Evolutionary conservation across 495 filamentous ascomycete species (phyloP).

Genomic region (Daldinia vernicosa): DNA sequence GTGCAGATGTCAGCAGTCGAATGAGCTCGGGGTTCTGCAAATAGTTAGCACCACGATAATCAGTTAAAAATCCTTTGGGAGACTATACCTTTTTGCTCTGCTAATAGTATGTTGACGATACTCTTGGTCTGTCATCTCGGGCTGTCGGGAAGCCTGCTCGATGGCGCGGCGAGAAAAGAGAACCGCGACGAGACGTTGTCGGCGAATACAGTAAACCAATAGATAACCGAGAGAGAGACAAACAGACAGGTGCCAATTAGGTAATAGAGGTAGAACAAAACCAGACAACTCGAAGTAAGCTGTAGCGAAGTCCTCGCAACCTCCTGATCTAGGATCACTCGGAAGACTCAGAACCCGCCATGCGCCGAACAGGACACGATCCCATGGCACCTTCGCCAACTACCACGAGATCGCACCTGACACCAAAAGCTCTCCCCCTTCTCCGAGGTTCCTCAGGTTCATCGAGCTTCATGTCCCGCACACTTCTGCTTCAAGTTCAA

Average conservation of each 20-base stretch:
- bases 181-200: slow-evolving; percentile 30
- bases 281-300: slow-evolving; percentile 8
- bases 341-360: slow-evolving; percentile 27
- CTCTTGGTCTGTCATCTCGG: background rate
- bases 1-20: background rate
- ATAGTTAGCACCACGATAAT: background rate
- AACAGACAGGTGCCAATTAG: background rate
- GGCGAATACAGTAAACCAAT: slow-evolving; percentile 19
- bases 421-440: slow-evolving; percentile 30
- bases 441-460: slow-evolving; percentile 30
- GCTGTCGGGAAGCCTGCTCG: background rate
- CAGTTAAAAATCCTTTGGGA: background rate
- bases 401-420: slow-evolving; percentile 13
- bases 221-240: background rate
- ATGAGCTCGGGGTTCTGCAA: background rate
- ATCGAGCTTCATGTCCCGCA: background rate
- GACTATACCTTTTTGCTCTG: slow-evolving; percentile 1
- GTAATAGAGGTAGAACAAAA: background rate
- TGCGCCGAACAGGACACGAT: slow-evolving; percentile 13
- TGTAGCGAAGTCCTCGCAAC: slow-evolving; percentile 22
- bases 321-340: slow-evolving; percentile 28
- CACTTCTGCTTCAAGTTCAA: slow-evolving; percentile 1
- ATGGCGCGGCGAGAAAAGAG: background rate
- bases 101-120: background rate
- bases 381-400: slow-evolving; percentile 4